These are phyloP conservation scores for Rhynchospora breviuscula DNA, from an alignment of 176 grass and related monocot species.

Conservation along the genomic window DNA sequence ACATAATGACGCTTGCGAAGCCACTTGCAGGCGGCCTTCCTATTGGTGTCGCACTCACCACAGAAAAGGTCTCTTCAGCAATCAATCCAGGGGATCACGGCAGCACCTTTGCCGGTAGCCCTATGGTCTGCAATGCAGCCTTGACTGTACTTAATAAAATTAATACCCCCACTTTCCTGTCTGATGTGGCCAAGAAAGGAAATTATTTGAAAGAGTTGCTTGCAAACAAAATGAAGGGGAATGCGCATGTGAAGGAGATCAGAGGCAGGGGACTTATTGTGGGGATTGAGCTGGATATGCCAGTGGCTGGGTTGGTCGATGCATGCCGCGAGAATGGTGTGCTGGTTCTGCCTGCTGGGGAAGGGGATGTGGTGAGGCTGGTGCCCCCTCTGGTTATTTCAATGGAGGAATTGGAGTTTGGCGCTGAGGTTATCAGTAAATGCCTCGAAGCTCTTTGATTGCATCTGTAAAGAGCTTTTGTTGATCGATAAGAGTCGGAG, in stretches of 20 bases:
- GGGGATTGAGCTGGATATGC: constrained; percentile 66
- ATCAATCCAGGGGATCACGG: constrained; percentile 67
- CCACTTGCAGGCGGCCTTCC: constrained; percentile 68
- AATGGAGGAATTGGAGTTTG: constrained; percentile 61
- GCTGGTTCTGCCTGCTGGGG: constrained; percentile 63
- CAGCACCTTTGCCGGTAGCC: constrained; percentile 59
- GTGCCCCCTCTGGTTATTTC: constrained; percentile 74
- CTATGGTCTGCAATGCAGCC: constrained; percentile 50
- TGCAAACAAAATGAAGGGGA: constrained; percentile 46
- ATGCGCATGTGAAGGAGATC: constrained; percentile 54
- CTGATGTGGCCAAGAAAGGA: constrained; percentile 51
- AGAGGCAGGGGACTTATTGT: constrained; percentile 63
- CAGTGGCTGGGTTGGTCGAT: constrained; percentile 42
- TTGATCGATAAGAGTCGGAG: neutral
- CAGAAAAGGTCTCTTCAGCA: constrained; percentile 56
- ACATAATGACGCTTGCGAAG: constrained; percentile 88
- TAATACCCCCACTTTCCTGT: constrained; percentile 46
- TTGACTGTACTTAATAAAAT: constrained; percentile 67
- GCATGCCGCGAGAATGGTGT: constrained; percentile 66
- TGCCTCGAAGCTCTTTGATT: constrained; percentile 47
- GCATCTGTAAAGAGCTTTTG: neutral
- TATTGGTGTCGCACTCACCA: constrained; percentile 55
- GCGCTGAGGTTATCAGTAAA: constrained; percentile 47
- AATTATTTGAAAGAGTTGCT: constrained; percentile 66
- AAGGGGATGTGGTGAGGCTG: constrained; percentile 75